These are phyloP conservation scores for Ramaria sp. DNA, from an alignment of 768 basidiomycete genomes.

Conservation along the genomic window DNA sequence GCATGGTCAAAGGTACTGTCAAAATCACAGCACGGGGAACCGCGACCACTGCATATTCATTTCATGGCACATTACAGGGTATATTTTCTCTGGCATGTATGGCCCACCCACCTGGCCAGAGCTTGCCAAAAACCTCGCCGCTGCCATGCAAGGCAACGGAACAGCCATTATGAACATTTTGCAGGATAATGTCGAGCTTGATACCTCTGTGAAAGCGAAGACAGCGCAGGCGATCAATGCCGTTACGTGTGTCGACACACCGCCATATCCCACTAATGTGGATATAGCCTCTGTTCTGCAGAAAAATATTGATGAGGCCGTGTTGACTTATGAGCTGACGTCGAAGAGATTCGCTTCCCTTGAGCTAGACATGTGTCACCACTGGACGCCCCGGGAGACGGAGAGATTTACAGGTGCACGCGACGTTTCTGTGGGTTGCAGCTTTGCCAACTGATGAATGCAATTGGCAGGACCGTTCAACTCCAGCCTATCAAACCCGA, in stretches of 20 bases:
- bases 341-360: constrained; percentile 13
- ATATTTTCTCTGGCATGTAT: constrained; percentile 14
- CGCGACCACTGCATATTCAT: not conserved
- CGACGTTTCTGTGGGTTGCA: too few species aligned
- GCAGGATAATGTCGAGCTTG: constrained; percentile 12
- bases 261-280: constrained; percentile 13
- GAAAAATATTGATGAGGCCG: constrained; percentile 18
- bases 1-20: constrained; percentile 15
- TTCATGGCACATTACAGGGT: not conserved
- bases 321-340: constrained; percentile 14
- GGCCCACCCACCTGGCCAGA: constrained; percentile 16
- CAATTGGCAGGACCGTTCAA: constrained; percentile 13
- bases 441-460: not conserved
- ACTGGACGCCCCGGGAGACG: constrained; percentile 10
- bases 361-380: constrained; percentile 17
- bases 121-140: constrained; percentile 13
- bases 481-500: constrained; percentile 10
- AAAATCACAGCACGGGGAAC: not conserved
- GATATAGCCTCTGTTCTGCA: constrained; percentile 12
- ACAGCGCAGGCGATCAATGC: constrained; percentile 18
- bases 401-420: constrained; percentile 13
- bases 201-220: constrained; percentile 9
- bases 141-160: constrained; percentile 18
- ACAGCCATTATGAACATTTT: constrained; percentile 15
- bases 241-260: constrained; percentile 21